phyloP scores from a whole-genome alignment of 306 rosid genomes.

The Rubus parviflorus region DNA sequence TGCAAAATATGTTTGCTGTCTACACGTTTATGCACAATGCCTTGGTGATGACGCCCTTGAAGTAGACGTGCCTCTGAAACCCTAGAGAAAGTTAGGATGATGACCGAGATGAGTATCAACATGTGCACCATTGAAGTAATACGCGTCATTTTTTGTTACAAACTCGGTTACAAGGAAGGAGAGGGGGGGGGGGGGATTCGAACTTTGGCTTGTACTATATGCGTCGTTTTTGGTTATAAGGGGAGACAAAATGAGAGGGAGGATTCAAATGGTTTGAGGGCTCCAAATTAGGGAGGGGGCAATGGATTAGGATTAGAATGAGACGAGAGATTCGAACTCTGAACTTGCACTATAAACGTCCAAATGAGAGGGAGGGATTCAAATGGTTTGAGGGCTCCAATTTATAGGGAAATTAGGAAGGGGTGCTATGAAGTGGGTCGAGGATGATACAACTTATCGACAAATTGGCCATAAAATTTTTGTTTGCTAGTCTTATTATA shows the following conservation, averaged over 20 bases:
- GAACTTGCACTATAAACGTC: too few species aligned
- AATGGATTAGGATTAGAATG: not conserved
- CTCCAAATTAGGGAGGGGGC: not conserved
- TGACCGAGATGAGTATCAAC: slow-evolving; percentile 17
- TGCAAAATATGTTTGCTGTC: slow-evolving; percentile 35
- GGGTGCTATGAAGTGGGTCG: not conserved
- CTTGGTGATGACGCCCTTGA: slow-evolving; percentile 15
- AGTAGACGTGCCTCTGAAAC: slow-evolving; percentile 41
- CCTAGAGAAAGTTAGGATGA: slow-evolving; percentile 20
- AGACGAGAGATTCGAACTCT: not conserved
- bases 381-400: slow-evolving; percentile 8
- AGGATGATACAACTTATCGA: not conserved
- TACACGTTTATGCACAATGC: slow-evolving; percentile 19
- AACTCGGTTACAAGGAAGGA: not conserved
- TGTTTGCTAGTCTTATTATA: slow-evolving; percentile 10
- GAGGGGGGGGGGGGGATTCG: not conserved
- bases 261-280: slow-evolving; percentile 6
- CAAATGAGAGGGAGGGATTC: not conserved
- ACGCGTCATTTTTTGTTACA: slow-evolving; percentile 26
- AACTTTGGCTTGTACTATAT: not conserved
- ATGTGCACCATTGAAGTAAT: slow-evolving; percentile 2
- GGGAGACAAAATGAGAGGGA: not conserved
- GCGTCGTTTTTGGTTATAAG: not conserved
- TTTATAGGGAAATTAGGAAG: slow-evolving; percentile 15
- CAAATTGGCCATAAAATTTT: slow-evolving; percentile 3